phyloP scores from a whole-genome alignment of 1,284 basidiomycete genomes.

The Ceraceosorus bombacis region DNA sequence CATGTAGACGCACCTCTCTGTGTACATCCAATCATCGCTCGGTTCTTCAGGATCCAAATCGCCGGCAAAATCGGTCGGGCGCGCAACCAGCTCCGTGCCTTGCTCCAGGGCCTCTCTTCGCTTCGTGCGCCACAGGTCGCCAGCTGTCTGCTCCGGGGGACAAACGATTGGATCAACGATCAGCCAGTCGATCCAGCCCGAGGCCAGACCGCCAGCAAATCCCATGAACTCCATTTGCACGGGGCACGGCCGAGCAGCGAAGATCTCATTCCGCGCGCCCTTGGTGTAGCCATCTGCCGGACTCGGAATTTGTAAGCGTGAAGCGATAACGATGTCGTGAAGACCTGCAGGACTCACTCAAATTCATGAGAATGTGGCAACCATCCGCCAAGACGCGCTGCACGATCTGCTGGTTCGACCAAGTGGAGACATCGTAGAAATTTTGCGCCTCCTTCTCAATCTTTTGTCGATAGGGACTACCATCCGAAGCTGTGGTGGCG shows the following conservation, averaged over 20 bases:
- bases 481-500: conserved; percentile 57
- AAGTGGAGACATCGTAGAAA: conserved; percentile 56
- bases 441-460: conserved; percentile 55
- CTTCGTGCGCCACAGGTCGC: conserved; percentile 50
- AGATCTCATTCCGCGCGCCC: conserved; percentile 60
- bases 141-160: conserved; percentile 53
- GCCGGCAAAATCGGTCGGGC: conserved; percentile 50
- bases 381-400: conserved; percentile 54
- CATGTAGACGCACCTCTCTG: conserved; percentile 51
- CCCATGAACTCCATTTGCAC: conserved; percentile 57
- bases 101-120: conserved; percentile 1
- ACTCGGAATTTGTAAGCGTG: no score
- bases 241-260: conserved; percentile 58
- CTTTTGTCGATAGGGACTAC: conserved; percentile 55
- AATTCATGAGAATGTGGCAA: conserved; percentile 58
- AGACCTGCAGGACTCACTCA: conserved; percentile 22
- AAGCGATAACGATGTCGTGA: no score
- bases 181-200: conserved; percentile 61
- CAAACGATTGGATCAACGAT: conserved; percentile 57
- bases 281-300: conserved; percentile 59
- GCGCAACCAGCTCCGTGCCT: neutral
- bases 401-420: conserved; percentile 52
- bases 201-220: conserved; percentile 56
- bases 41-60: conserved; percentile 56
- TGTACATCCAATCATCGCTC: conserved; percentile 56